Evolutionary conservation across 2,329 filamentous ascomycete species (phyloP), one percentile per base, ranked within the genome.

Genomic region (Diatrype stigma): DNA sequence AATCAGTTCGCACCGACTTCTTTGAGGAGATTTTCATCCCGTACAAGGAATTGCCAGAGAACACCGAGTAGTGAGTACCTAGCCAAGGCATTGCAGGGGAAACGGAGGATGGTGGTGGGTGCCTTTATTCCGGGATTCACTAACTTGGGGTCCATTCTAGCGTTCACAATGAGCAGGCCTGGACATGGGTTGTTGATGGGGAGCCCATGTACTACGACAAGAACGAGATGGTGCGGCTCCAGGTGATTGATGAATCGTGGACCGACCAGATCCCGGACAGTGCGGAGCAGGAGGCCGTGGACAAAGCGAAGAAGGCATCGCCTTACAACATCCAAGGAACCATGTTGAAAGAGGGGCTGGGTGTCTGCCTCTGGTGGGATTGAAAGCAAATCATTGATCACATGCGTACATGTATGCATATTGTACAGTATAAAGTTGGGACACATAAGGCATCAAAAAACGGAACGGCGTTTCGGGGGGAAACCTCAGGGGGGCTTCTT

Each of bases 1-100:
- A 28, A 34, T 8, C 54, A 87, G 84, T 97, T 53, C 84, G 85
- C 46, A 86, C 92, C 3, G 90, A 96, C 56, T 99, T 99, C 69
- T 99, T 96, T 61, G 89, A 93, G 60, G 92, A 97, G 56, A 90
- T 99, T 30, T 86, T 90, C 52, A 84, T 97, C 56, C 90, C 81
- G 1, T 83, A 81, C 34, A 80, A 84, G 50, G 83, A 89, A 56
- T 77, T 96, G 3, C 88, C 91, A 37, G 82, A 88, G 26, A 84
- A 83, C n/a, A 84, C 85, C 23, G 80, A 82, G 65, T 96, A 89
- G 87, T 91, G 71, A 72, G 85, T 73, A 23, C 30, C n/a, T 45
- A 3, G 22, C 42, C 32, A 4, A 60, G 17, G 37, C 21, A 35
- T 17, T 10, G 26, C 26, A 30, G 26, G n/a, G 34, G 14, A 16